Percentiles rank a stretch among this genome's conserved stretches.
Evolutionary conservation across 495 filamentous ascomycete species (phyloP).

Genomic region (Lophiotrema nucula): DNA sequence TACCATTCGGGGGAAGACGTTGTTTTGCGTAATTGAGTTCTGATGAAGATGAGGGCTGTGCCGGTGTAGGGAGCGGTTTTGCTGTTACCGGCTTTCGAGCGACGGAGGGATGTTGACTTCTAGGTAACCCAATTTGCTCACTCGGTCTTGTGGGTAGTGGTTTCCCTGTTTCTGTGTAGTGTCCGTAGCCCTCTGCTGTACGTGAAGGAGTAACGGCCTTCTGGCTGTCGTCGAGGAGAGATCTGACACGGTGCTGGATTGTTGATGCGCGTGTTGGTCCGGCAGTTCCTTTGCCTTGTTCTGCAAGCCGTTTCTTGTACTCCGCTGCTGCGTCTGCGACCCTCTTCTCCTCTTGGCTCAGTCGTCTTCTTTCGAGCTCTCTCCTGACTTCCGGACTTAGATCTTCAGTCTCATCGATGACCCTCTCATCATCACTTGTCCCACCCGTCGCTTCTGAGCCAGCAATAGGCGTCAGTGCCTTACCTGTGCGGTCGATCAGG

Average conservation of each 20-base stretch:
- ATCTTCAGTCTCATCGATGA: slow-evolving; percentile 64
- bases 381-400: slow-evolving; percentile 85
- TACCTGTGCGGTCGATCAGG: slow-evolving; percentile 15
- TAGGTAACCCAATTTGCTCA: background rate
- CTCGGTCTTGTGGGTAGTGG: slow-evolving; percentile 16
- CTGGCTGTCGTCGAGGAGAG: slow-evolving; percentile 75
- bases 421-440: slow-evolving; percentile 63
- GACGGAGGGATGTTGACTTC: slow-evolving; percentile 7
- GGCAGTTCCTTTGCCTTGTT: slow-evolving; percentile 50
- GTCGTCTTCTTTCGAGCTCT: slow-evolving; percentile 79
- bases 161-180: slow-evolving; percentile 61
- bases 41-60: slow-evolving; percentile 3
- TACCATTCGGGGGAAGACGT: slow-evolving; percentile 1
- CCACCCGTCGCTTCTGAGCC: slow-evolving; percentile 74
- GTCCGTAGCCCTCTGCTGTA: slow-evolving; percentile 86
- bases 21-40: slow-evolving; percentile 26
- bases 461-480: slow-evolving; percentile 64
- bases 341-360: slow-evolving; percentile 87
- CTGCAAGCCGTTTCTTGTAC: slow-evolving; percentile 74
- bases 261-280: slow-evolving; percentile 59
- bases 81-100: slow-evolving; percentile 17
- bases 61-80: background rate
- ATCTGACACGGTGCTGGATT: slow-evolving; percentile 89
- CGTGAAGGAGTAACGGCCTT: slow-evolving; percentile 59
- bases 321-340: slow-evolving; percentile 91